These are phyloP conservation scores for Globisporangium uncinulatum DNA, from an alignment of 352 stramenopile species.

Conservation along the genomic window DNA sequence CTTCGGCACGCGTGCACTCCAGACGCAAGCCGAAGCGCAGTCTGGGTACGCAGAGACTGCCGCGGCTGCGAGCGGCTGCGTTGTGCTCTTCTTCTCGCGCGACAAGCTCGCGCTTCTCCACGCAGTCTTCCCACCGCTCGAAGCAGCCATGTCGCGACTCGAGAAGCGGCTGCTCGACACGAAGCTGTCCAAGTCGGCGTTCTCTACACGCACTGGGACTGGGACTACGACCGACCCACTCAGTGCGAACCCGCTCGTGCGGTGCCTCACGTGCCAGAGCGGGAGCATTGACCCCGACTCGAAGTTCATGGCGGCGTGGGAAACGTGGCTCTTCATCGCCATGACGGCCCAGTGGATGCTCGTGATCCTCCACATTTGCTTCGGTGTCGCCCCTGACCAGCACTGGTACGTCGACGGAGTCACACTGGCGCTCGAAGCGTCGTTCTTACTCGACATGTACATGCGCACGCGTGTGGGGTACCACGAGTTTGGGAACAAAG, in stretches of 20 bases:
- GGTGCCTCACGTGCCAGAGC: neutral
- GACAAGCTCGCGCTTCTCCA: slow-evolving; percentile 20
- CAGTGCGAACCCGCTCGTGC: slow-evolving; percentile 3
- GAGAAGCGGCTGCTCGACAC: slow-evolving; percentile 22
- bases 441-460: slow-evolving; percentile 40
- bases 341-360: slow-evolving; percentile 43
- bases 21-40: slow-evolving; percentile 9
- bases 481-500: slow-evolving; percentile 51
- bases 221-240: neutral
- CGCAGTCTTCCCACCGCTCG: slow-evolving; percentile 20
- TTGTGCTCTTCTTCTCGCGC: slow-evolving; percentile 25
- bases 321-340: slow-evolving; percentile 35
- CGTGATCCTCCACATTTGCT: slow-evolving; percentile 37
- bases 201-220: neutral
- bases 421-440: slow-evolving; percentile 28
- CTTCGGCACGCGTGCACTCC: slow-evolving; percentile 25
- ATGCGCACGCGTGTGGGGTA: slow-evolving; percentile 36
- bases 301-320: slow-evolving; percentile 25
- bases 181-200: slow-evolving; percentile 26
- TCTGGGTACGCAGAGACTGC: slow-evolving; percentile 28
- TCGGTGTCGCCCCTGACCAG: slow-evolving; percentile 19
- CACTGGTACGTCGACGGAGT: slow-evolving; percentile 21
- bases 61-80: slow-evolving; percentile 24
- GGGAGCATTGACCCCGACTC: slow-evolving; percentile 33
- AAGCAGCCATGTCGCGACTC: slow-evolving; percentile 14